Evolutionary conservation across 2,329 filamentous ascomycete species (phyloP), one percentile per base, ranked within the genome.

Genomic region (Chalaropsis ovoidea): DNA sequence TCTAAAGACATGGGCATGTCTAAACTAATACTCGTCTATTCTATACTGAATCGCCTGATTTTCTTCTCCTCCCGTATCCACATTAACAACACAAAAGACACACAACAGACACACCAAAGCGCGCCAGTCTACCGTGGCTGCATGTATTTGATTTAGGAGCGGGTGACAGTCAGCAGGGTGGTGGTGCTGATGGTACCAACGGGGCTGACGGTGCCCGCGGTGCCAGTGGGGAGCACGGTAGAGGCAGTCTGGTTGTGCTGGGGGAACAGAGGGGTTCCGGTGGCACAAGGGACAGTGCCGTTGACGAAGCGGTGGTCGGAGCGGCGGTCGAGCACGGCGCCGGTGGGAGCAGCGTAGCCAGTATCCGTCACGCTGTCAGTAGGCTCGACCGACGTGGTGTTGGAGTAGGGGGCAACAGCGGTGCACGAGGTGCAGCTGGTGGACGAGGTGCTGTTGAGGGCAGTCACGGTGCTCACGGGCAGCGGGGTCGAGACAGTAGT

Each of bases 1-100:
- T 15, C 54, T 3, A 10, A 58, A 19, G 24, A 58, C 17, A 19
- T 10, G 54, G 27, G n/a, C 27, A 17, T 4, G 24, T 35, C 31
- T 58, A 58, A 58, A 17, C 54, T 35, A 58, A 58, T 58, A 58
- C 54, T 58, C 24, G 17, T 58, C 54, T 58, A 58, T 58, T 58
- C 54, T 39, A 58, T 58, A 58, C 54, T 58, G 31, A 39, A 58
- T 35, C 54, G 13, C 8, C 54, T 31, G n/a, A 17, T 17, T n/a
- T 58, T 58, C 31, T 58, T 19, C 54, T 31, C 31, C 27, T 22
- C n/a, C 1, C 7, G 8, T 22, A 13, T 39, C 54, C 54, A 58
- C n/a, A 27, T 52, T 15, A 27, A 24, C 24, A 27, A 24, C 6
- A 58, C 24, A 58, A 7, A 58, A 35, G n/a, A 10, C n/a, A 5